Conservation (phyloP, 2,329 filamentous ascomycete species). For the Leptographium lundbergii region DNA sequence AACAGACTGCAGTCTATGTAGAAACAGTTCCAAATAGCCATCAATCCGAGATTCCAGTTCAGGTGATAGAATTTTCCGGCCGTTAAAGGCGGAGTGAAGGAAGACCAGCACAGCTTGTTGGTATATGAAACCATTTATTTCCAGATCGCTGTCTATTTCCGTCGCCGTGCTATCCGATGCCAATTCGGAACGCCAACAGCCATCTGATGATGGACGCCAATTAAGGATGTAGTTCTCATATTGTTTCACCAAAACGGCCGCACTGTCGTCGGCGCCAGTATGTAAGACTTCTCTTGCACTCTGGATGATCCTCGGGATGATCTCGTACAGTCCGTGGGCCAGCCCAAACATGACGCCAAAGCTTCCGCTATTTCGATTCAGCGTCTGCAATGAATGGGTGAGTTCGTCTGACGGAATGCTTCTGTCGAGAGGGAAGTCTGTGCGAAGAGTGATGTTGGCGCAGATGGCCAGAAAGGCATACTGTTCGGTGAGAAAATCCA, state of each 20-base stretch:
- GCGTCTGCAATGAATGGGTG: not conserved
- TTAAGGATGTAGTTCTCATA: not conserved
- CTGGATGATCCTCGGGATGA: not conserved
- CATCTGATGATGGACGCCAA: not conserved
- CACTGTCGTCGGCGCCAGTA: not conserved
- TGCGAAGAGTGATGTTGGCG: not conserved
- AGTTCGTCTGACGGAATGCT: not conserved
- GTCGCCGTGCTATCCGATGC: not conserved
- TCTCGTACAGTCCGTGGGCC: not conserved
- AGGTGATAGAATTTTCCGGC: not conserved
- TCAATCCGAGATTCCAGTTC: not conserved
- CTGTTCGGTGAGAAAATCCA: not conserved
- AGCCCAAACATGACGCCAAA: not conserved
- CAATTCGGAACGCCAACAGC: too few species aligned
- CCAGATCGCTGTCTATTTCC: not conserved
- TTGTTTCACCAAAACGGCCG: not conserved
- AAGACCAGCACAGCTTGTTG: not conserved
- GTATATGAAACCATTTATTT: not conserved
- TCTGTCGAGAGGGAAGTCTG: not conserved
- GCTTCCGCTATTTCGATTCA: not conserved
- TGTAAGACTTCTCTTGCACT: not conserved
- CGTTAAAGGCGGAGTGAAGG: not conserved
- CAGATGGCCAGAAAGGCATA: not conserved
- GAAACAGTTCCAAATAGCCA: not conserved
- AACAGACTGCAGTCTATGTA: not conserved